Base-by-base conservation (phyloP, 495 filamentous ascomycete species). In the Coniosporium apollinis region DNA sequence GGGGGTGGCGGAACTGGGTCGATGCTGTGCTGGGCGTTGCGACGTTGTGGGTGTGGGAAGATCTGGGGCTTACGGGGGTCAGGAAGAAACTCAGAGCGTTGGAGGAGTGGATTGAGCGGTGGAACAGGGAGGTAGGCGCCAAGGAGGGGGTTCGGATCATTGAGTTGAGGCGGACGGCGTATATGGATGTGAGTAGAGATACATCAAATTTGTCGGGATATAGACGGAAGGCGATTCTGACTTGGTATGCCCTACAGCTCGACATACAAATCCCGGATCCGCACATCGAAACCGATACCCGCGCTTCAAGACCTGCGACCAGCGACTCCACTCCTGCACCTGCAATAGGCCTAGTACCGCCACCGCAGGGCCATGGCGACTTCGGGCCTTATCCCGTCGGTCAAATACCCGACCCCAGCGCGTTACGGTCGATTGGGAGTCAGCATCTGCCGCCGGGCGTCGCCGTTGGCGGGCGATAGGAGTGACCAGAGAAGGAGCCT, bases 31-130 rank as follows among this genome's bases (percentile, higher is more conserved):
- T 91, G 42, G 84, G 85, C 0, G 49, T 93, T 3, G 51, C 80
- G 19, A 94, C 89, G 3, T 73, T 83, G 13, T 99, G 84, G 84
- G 36, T 94, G 10, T 93, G 82, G 80, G 89, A 99, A 33, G 89
- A 96, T 49, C 29, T 89, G 17, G 83, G 84, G 1, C 62, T 76
- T 22, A 43, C 45, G 32, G 34, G 42, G 20, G 37, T 28, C 22
- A 47, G 40, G 34, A 19, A 19, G 28, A 37, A 31, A 22, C 6
- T 34, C 19, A 42, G 30, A 30, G 26, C 29, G 28, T 0, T 43
- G 34, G 42, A 48, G 36, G 7, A 10, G 29, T 48, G 28, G 19
- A 11, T 51, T 19, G 45, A 39, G 31, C 16, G 26, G 19, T 48
- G 45, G 45, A 48, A 48, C 28, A 2, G 5, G 20, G 28, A 21